phyloP scores from a whole-genome alignment of 2,329 filamentous ascomycete genomes.

The Gyromitra esculenta region DNA sequence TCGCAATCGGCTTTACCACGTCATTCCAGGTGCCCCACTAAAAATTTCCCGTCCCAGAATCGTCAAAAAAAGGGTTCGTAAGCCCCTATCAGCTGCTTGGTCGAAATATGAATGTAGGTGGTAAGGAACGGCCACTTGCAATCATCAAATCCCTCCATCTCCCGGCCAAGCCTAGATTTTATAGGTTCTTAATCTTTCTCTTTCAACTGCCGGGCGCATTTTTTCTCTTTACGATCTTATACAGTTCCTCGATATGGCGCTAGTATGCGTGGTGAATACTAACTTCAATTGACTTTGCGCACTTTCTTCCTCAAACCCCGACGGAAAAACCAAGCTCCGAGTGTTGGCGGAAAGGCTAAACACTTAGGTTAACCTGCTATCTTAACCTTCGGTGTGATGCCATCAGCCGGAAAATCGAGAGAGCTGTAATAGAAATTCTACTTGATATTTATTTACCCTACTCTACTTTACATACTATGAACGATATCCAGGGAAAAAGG shows the following conservation, averaged over 20 bases:
- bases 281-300: not conserved
- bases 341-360: not conserved
- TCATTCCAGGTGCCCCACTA: not conserved
- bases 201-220: constrained; percentile 1
- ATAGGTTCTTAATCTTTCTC: not conserved
- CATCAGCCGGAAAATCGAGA: not conserved
- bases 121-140: not conserved
- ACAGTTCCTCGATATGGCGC: constrained; percentile 3
- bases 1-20: not conserved
- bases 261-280: not conserved
- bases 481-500: not conserved
- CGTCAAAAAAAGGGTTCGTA: not conserved
- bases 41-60: not conserved
- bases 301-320: not conserved
- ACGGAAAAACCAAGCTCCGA: not conserved
- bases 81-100: not conserved
- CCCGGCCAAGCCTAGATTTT: not conserved
- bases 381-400: not conserved
- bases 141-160: not conserved
- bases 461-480: constrained; percentile 8
- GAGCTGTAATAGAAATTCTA: not conserved
- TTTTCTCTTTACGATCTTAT: not conserved
- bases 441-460: constrained; percentile 34
- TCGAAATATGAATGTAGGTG: not conserved
- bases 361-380: not conserved